Conservation (phyloP, 345 rosid species). For the Melaleuca quinquenervia region DNA sequence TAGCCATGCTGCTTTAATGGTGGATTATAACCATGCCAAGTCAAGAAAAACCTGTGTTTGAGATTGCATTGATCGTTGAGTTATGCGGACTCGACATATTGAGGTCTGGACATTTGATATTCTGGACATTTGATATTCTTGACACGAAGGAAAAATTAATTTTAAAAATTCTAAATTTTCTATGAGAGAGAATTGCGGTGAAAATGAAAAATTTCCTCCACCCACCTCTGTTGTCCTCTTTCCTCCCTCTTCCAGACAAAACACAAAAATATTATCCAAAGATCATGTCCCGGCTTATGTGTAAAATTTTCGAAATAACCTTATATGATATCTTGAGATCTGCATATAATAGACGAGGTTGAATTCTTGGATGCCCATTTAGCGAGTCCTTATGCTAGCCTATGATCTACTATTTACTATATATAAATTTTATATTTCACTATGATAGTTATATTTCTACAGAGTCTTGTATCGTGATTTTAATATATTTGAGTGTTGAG, state of each 20-base stretch:
- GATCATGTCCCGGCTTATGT: neutral
- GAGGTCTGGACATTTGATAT: neutral
- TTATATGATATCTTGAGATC: neutral
- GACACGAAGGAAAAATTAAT: no score
- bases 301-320: neutral
- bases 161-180: no score
- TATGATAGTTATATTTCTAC: neutral
- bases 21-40: neutral
- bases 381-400: neutral
- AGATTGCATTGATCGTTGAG: neutral
- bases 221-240: neutral
- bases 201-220: no score
- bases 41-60: neutral
- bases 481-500: neutral
- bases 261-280: neutral
- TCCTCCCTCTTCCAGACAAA: neutral
- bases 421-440: neutral
- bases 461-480: neutral
- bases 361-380: neutral
- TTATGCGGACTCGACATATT: neutral
- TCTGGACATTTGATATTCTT: neutral
- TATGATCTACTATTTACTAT: neutral
- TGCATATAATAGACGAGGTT: no score
- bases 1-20: neutral
- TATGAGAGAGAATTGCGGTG: neutral